Evolutionary conservation across 1,139 yeast genomes (phyloP).

Genomic region (Meyerozyma athensensis): DNA sequence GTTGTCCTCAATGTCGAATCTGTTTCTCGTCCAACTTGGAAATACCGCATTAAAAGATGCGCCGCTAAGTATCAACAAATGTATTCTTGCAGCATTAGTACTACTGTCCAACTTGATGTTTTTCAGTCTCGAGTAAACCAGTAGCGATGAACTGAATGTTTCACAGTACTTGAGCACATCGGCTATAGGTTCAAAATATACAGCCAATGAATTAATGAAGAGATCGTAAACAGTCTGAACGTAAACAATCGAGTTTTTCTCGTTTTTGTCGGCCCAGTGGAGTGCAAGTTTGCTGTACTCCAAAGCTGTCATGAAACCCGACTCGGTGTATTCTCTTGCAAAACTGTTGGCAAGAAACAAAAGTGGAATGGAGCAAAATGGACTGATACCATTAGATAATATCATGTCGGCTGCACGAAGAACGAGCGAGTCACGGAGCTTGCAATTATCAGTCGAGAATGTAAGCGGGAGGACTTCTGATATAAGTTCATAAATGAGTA

Average conservation of each 20-base stretch:
- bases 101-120: conserved; percentile 11
- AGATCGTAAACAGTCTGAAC: conserved; percentile 40
- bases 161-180: conserved; percentile 33
- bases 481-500: conserved; percentile 40
- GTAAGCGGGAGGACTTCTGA: conserved; percentile 37
- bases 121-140: conserved; percentile 13
- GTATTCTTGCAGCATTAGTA: conserved; percentile 15
- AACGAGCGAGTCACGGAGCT: conserved; percentile 21
- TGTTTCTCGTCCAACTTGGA: not conserved
- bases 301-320: conserved; percentile 21
- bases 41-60: conserved; percentile 11
- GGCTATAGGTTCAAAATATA: conserved; percentile 38
- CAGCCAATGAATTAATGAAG: conserved; percentile 41
- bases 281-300: conserved; percentile 35
- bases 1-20: not conserved
- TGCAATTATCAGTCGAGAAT: conserved; percentile 21
- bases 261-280: conserved; percentile 30
- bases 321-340: conserved; percentile 33
- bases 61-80: conserved; percentile 18
- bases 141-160: conserved; percentile 17
- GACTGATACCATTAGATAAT: conserved; percentile 22
- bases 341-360: conserved; percentile 32
- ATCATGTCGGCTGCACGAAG: conserved; percentile 22
- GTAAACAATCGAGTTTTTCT: conserved; percentile 31
- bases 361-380: conserved; percentile 25